Base-by-base conservation (phyloP, 148 eudicot genomes). In the Rhododendron williamsianum region DNA sequence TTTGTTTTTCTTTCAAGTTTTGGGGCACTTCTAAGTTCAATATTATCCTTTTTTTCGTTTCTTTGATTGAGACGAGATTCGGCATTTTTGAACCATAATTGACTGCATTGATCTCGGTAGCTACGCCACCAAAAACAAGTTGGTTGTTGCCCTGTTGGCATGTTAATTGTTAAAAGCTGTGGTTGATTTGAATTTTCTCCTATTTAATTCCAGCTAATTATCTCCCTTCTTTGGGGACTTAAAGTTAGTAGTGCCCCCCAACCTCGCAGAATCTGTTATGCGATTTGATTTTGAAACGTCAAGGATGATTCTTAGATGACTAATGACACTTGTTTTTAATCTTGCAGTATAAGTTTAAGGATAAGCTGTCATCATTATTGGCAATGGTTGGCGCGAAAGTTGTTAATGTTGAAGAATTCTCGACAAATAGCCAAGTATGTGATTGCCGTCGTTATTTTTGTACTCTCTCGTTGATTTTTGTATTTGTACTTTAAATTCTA, bases 321-420 rank as follows among this genome's bases (percentile, higher is more conserved):
- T 76, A 63, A 83, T 60, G 51, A 63, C 10, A 56, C 65, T 43
- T 65, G 46, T 63, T 82, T 25, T 65, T 56, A 11, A 52, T 81
- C 48, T 85, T 89, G 85, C 95, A 97, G 98, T 97, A 97, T 85
- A 92, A 91, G 77, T 92, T 90, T 80, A 87, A 88, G 89, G 90
- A 91, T 65, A 92, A 89, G 91, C 86, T 95, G 93, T 90, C 78
- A 45, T 85, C 89, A 19, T 73, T 97, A 84, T 85, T 97, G 90
- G 97, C 92, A 84, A 88, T 90, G 41, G 89, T 91, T 87, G 98
- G 98, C 63, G 96, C 94, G 15, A 88, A 91, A 89, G 94, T 89
- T 87, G 87, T 89, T 79, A 85, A 88, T 77, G 46, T 86, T 82
- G 94, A 91, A 83, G 92, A 38, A 52, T 90, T 85, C 83, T 88